Conservation (phyloP, 2,329 filamentous ascomycete genomes). For the Colletotrichum sp. region DNA sequence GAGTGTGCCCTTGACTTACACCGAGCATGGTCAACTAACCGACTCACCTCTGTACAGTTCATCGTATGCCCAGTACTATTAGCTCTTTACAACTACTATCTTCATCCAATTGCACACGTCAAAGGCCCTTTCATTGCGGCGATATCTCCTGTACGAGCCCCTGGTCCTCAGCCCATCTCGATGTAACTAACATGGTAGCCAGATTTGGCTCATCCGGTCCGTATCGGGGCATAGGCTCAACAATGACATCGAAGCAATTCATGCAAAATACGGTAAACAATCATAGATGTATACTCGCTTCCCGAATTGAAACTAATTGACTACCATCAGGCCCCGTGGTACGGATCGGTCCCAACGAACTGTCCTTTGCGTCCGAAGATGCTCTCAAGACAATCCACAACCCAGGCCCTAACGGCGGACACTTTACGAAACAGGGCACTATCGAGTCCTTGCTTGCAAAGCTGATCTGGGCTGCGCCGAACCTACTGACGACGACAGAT, state of each 20-base stretch:
- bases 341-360: not conserved
- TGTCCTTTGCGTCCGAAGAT: not conserved
- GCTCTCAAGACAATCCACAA: conserved; percentile 3
- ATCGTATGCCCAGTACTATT: not conserved
- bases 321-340: not conserved
- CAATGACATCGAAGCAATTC: not conserved
- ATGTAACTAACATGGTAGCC: not conserved
- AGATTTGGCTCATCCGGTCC: conserved; percentile 5
- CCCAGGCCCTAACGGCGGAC: not conserved
- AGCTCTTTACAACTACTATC: not conserved
- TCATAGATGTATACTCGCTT: not conserved
- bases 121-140: not conserved
- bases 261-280: not conserved
- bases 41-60: not conserved
- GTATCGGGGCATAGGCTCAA: not conserved
- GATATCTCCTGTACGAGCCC: not conserved
- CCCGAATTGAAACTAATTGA: not conserved
- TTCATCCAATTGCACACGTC: not conserved
- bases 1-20: not conserved
- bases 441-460: not conserved
- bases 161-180: accelerated
- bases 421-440: conserved; percentile 5
- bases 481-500: not conserved
- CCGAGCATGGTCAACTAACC: not conserved
- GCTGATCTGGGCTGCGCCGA: conserved; percentile 3